Evolutionary conservation across 192 early-diverging fungal genomes (phyloP), one percentile per base, ranked within the genome.

Genomic region (Spinellus fusiger): DNA sequence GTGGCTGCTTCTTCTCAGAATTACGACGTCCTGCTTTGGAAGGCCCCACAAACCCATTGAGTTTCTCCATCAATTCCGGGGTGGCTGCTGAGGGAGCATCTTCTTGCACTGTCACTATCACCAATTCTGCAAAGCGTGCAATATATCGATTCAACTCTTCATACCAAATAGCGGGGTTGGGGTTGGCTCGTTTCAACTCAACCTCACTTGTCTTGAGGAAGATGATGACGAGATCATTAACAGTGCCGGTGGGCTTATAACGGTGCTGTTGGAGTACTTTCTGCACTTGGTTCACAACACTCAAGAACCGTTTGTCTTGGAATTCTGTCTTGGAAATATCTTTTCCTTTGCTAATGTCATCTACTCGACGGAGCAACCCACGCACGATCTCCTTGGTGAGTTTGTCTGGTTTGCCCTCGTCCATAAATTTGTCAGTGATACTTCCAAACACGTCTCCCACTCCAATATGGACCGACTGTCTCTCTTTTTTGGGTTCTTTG

Each of bases 301-400:
- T 64, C 8, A 68, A 56, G n/a, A 84, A 73, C 6, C 75, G 61
- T 12, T 62, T 69, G 55, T 84, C 80, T 25, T 64, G 57, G 65
- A 75, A 84, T 49, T 50, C 58, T 37, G 70, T 67, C 29, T 71
- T 78, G n/a, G 54, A 48, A 15, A 28, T 60, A 49, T 80, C 79
- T 28, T 63, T 71, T 9, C 74, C 75, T 13, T 70, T 65, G 9
- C 66, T 60, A 53, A 84, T 78, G 27, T 77, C 66, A 38, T 78
- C 74, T 10, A 84, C 55, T 46, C 73, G 65, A 46, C 46, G 28
- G 23, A 69, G 28, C 9, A 84, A 51, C 0, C 59, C 78, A 46
- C 73, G 73, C 5, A 77, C 65, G 5, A 81, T 57, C 34, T 78
- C 77, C 33, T 73, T 77, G 6, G 76, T 75, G 20, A 79, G 33